phyloP scores from a whole-genome alignment of 495 filamentous ascomycete genomes.

The Xylaria telfairii region DNA sequence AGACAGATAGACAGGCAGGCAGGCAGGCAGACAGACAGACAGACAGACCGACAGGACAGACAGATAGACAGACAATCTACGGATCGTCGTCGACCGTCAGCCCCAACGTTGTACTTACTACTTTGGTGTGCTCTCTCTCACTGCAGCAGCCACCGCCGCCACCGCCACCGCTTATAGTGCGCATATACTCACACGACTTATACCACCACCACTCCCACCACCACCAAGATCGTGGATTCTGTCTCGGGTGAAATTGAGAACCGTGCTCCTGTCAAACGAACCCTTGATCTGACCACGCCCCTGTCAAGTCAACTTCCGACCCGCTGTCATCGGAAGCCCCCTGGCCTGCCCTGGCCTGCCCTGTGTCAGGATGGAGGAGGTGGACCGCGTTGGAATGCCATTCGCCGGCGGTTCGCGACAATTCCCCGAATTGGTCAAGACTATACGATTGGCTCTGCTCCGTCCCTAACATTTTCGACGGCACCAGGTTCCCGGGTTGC shows the following conservation, averaged over 20 bases:
- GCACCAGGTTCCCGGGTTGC: slow-evolving; percentile 24
- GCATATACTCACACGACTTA: background rate
- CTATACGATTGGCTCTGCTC: background rate
- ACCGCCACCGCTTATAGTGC: background rate
- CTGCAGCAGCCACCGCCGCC: slow-evolving; percentile 1
- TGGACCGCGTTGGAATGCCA: slow-evolving; percentile 14
- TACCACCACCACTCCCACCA: background rate
- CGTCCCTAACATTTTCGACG: slow-evolving; percentile 7
- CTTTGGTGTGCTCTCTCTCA: background rate
- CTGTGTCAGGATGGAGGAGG: slow-evolving; percentile 6
- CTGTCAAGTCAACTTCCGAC: slow-evolving; percentile 22
- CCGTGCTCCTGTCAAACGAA: slow-evolving; percentile 28
- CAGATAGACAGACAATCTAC: too few species aligned
- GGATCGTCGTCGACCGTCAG: background rate
- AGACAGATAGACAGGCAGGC: too few species aligned
- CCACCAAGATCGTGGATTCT: background rate
- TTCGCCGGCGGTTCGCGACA: slow-evolving; percentile 22
- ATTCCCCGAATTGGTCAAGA: slow-evolving; percentile 25
- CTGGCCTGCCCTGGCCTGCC: slow-evolving; percentile 11
- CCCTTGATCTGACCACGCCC: slow-evolving; percentile 22
- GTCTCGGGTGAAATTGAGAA: slow-evolving; percentile 14
- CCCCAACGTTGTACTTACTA: background rate
- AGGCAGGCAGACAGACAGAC: too few species aligned
- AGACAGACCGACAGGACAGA: too few species aligned
- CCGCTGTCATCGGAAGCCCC: slow-evolving; percentile 26